Evolutionary conservation across 768 basidiomycete genomes (phyloP).

Genomic region (Pleurotus eryngii): DNA sequence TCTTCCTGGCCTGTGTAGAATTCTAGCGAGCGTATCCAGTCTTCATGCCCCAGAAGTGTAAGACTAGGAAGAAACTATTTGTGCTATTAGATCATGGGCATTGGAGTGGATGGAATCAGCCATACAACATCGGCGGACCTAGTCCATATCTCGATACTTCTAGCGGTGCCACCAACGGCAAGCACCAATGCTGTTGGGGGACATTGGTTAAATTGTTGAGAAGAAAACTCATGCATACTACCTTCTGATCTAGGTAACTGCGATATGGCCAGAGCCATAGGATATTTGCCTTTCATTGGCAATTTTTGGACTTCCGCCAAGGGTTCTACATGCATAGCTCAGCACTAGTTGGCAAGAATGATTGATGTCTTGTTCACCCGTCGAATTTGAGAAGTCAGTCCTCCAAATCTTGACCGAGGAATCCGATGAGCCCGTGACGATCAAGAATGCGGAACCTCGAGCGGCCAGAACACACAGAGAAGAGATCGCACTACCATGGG

Average conservation of each 20-base stretch:
- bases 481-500: conserved; percentile 70
- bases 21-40: conserved; percentile 86
- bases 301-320: conserved; percentile 55
- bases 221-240: conserved; percentile 20
- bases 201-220: too few species aligned
- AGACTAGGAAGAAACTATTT: conserved; percentile 57
- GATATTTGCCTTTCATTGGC: conserved; percentile 64
- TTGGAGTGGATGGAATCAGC: conserved; percentile 9
- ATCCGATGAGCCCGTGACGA: conserved; percentile 85
- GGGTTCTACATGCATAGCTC: conserved; percentile 22
- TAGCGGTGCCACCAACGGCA: conserved; percentile 83
- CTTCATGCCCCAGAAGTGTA: conserved; percentile 79
- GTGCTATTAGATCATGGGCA: conserved; percentile 17
- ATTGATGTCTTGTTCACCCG: too few species aligned
- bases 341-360: too few species aligned
- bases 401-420: conserved; percentile 75
- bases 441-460: not conserved
- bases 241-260: conserved; percentile 67
- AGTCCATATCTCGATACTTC: conserved; percentile 74
- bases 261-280: conserved; percentile 64
- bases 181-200: conserved; percentile 52
- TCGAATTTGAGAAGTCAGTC: conserved; percentile 15
- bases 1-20: conserved; percentile 44
- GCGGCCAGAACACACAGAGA: conserved; percentile 47
- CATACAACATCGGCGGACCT: conserved; percentile 56